Percentiles rank a stretch among this genome's conserved stretches.
These are phyloP conservation scores for Rhodotorula glutinis DNA, from an alignment of 1,284 basidiomycete genomes.

Conservation along the genomic window DNA sequence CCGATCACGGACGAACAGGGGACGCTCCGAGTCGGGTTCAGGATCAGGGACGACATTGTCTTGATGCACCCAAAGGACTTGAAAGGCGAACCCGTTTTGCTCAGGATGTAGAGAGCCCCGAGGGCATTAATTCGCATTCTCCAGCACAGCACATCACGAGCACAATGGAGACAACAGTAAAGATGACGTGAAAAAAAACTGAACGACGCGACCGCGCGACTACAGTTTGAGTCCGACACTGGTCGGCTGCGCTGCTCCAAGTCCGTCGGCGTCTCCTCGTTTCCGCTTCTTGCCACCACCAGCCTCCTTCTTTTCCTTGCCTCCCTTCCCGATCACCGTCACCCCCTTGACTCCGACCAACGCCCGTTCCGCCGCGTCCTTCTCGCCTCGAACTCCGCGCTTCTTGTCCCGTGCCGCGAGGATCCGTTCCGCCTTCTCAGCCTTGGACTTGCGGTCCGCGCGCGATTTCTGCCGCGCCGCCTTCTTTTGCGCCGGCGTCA, in stretches of 20 bases:
- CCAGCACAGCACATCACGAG: no score
- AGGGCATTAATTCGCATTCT: background rate
- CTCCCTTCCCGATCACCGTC: slow-evolving; percentile 44
- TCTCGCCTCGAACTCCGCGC: slow-evolving; percentile 67
- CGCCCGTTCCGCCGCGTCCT: slow-evolving; percentile 47
- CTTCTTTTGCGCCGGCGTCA: slow-evolving; percentile 82
- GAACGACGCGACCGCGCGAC: background rate
- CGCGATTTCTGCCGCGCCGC: slow-evolving; percentile 66
- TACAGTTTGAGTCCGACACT: slow-evolving; percentile 36
- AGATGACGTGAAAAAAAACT: background rate
- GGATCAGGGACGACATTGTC: slow-evolving; percentile 1
- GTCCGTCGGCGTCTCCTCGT: slow-evolving; percentile 20
- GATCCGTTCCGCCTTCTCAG: slow-evolving; percentile 67
- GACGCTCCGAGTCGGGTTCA: slow-evolving; percentile 3
- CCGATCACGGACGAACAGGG: slow-evolving; percentile 13
- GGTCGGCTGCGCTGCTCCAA: slow-evolving; percentile 5
- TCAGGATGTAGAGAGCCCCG: background rate
- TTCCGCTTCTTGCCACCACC: slow-evolving; percentile 30
- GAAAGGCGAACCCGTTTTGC: slow-evolving; percentile 14
- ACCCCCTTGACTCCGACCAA: slow-evolving; percentile 43
- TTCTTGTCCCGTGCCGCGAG: slow-evolving; percentile 55
- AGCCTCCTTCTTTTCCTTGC: slow-evolving; percentile 13
- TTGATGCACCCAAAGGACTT: slow-evolving; percentile 8
- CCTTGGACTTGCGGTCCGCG: slow-evolving; percentile 59
- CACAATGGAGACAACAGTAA: background rate